Base-by-base conservation (phyloP, 345 rosid genomes). In the Brassica rapa region DNA sequence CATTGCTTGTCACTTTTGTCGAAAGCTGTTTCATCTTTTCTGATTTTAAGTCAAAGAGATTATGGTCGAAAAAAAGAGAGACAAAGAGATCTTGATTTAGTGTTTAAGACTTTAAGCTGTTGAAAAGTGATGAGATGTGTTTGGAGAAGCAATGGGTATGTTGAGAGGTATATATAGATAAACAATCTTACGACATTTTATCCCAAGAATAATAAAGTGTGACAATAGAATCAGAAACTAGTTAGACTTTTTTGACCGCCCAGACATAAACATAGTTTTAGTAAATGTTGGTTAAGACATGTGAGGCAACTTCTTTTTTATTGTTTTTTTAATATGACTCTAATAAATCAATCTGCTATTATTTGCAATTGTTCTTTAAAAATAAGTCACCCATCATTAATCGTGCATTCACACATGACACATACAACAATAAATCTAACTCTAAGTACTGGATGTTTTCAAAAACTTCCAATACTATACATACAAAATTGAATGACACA, bases 11-110 rank as follows among this genome's bases (percentile, higher is more conserved):
- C 66, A 83, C 94, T 89, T 88, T 91, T 70, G 70, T 75, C 25
- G 97, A 91, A 80, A 91, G 81, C 68, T 83, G 66, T 78, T 81
- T 74, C 97, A 89, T 89, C 72, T 82, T 82, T 57, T 72, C 35
- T 41, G 46, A 41, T 43, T 15, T 9, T 43, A 25, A 39, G 75
- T 69, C 11, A 29, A 55, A 8, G 53, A 63, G 49, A 33, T 62
- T 71, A 33, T 66, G 74, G 66, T 51, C 59, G 39, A 33, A 23
- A 35, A 61, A 49, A 67, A 65, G 23, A 25, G 82, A 73, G 16
- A 41, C 3, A 61, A 39, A 71, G 70, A 77, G 37, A 72, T 73
- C 25, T 29, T 62, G 73, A 55, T 33, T 71, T 66, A 72, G 62
- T 75, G 67, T 78, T 72, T 59, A 5, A 53, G 60, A 53, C 60